These are phyloP conservation scores for Hondaea fermentalgiana DNA, from an alignment of 108 stramenopile genomes.

Conservation along the genomic window DNA sequence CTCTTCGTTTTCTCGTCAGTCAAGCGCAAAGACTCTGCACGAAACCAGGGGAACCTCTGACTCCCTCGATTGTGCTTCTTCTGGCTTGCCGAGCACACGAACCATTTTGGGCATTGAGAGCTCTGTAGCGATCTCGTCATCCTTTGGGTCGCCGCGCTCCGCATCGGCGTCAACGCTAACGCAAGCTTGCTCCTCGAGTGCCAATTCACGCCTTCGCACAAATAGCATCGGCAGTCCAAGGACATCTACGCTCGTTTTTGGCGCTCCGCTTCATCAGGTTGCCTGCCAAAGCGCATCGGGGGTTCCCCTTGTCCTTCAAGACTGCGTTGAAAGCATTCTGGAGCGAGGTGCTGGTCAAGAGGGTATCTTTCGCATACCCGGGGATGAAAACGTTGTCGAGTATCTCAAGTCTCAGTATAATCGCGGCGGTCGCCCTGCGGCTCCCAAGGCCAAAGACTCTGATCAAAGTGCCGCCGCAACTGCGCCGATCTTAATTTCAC, in stretches of 20 bases:
- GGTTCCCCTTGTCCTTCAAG: not conserved
- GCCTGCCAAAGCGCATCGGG: not conserved
- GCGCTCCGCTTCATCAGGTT: not conserved
- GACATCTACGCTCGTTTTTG: not conserved
- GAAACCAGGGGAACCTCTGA: no score
- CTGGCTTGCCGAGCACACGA: no score
- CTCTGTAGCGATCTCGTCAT: not conserved
- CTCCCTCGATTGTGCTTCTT: no score
- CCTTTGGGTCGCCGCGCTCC: not conserved
- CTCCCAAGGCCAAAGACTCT: not conserved
- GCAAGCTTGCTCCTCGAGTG: not conserved
- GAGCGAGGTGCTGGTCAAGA: not conserved
- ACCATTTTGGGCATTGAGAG: not conserved
- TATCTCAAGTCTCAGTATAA: not conserved
- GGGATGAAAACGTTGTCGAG: not conserved
- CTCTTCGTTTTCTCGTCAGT: no score
- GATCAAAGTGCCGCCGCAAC: no score
- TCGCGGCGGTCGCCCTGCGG: not conserved
- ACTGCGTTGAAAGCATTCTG: not conserved
- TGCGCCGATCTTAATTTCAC: no score
- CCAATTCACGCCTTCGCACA: not conserved
- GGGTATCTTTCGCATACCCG: not conserved
- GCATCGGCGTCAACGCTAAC: not conserved
- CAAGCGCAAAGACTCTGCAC: no score
- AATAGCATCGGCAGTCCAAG: not conserved